Evolutionary conservation across 1,139 yeast genomes (phyloP), one percentile per base, ranked within the genome.

Genomic region (Arxiozyma heterogenica): DNA sequence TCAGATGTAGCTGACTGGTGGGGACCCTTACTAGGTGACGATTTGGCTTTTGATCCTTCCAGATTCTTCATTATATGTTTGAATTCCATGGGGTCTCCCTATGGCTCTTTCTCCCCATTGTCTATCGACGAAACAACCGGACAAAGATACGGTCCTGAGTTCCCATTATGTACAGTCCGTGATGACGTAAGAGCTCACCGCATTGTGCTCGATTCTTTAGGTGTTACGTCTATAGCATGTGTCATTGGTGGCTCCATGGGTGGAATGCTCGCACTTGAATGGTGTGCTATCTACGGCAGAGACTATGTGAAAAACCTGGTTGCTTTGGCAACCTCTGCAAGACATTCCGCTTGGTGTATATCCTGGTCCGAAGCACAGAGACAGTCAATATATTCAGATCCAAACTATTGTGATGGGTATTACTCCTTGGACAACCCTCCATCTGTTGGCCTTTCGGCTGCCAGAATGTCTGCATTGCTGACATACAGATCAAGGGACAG

Each of bases 181-280:
- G 98, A 93, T 65, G 98, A 93, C 64, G 87, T 89, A 9, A 77
- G 77, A 18, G 80, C 93, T n/a, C 98, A 93, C 64, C 81, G 75
- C 60, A 68, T 84, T 55, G 83, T 93, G 6, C 74, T 93, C 54
- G 89, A 88, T 30, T 77, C 77, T 21, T 72, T 93, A 52, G 89
- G 86, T 0, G 88, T 93, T 30, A 78, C 77, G 54, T 79, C 82
- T 54, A 74, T 93, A 44, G 97, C 98, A 1, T 80, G 85, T 51
- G 95, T 87, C 4, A 80, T 93, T 55, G 98, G 98, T 38, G 98
- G 98, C 0, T 91, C 98, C 34, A 93, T 93, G 98, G 98, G 98
- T 43, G 98, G 98, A n/a, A 93, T 93, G 98, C 73, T 90, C 52
- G 91, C 93, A 0, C 73, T 93, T 60, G 98, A 93, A 68, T 93